A percentile compares a stretch with the other conserved stretches of the same genome.
Conservation (phyloP, 768 basidiomycete genomes). For the Suillus lakei region DNA sequence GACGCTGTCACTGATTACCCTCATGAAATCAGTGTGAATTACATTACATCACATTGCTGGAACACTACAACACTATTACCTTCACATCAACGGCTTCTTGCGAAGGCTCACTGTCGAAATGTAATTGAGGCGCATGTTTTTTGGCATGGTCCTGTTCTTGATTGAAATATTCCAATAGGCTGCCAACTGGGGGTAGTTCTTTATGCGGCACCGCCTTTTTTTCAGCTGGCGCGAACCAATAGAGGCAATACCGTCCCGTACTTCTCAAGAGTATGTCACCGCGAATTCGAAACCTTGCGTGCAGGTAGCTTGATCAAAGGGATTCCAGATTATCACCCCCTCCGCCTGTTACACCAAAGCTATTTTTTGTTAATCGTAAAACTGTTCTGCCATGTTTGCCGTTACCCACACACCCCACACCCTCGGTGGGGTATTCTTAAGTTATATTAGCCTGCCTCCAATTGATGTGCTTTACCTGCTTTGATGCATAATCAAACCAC, state of each 20-base stretch:
- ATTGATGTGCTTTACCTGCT: slow-evolving; percentile 5
- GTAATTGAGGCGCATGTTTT: neutral
- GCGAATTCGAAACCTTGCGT: neutral
- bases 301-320: neutral
- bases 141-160: neutral
- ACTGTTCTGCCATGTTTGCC: slow-evolving; percentile 20
- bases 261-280: slow-evolving; percentile 9
- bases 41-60: neutral
- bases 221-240: slow-evolving; percentile 16
- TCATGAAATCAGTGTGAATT: neutral
- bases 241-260: slow-evolving; percentile 8
- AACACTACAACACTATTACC: neutral
- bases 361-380: slow-evolving; percentile 14
- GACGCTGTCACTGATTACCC: neutral
- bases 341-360: neutral
- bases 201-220: slow-evolving; percentile 18
- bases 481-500: slow-evolving; percentile 8
- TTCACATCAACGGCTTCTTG: neutral
- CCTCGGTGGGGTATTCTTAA: neutral
- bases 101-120: neutral
- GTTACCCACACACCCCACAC: slow-evolving; percentile 13
- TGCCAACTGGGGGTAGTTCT: neutral
- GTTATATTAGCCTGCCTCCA: slow-evolving; percentile 29
- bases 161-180: neutral
- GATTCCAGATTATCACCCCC: slow-evolving; percentile 3